Base-by-base conservation (phyloP, 2,329 filamentous ascomycete species). In the Pseudovirgaria hyperparasitica region DNA sequence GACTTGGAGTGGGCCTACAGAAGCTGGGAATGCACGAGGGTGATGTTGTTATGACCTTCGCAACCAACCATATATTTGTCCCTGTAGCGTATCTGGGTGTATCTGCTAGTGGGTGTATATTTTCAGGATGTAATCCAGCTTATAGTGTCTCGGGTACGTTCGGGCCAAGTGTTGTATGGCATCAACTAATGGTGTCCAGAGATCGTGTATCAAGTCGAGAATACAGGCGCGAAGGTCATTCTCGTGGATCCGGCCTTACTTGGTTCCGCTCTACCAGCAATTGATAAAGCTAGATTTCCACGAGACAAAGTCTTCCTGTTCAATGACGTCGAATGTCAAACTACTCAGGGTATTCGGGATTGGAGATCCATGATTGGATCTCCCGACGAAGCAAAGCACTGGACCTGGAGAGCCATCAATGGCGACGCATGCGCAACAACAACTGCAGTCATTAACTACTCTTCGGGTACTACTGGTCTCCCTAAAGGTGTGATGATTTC, bases 91-190 rank as follows among this genome's bases (percentile, higher is more conserved):
- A 68, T 38, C 48, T 70, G 5, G 67, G 63, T 3, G 60, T 67
- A 20, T 59, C 67, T 2, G 67, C 66, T 0, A 57, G 58, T 13
- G 65, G 65, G 3, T 60, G 55, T 31, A 56, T 65, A 13, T 72
- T 72, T 45, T 70, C 60, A 27, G 67, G 65, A 9, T 64, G 62
- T n/a, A 71, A 68, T 39, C 65, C 67, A 12, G 52, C 55, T 4
- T 70, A 66, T 37, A 65, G 60, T 1, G 51, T 60, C 5, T 47
- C 55, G 32, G 62, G 62, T 62, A 35, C 35, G 31, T 29, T 46
- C 42, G 9, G 9, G 12, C 25, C 8, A 19, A 19, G 9, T 14
- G n/a, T 25, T 9, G 1, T 16, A 20, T 11, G 15, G 10, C 8
- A 5, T 19, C 11, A 5, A 10, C 31, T 35, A 21, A 35, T 18